These are phyloP conservation scores for Thelonectria olida DNA, from an alignment of 2,329 filamentous ascomycete genomes.

Conservation along the genomic window DNA sequence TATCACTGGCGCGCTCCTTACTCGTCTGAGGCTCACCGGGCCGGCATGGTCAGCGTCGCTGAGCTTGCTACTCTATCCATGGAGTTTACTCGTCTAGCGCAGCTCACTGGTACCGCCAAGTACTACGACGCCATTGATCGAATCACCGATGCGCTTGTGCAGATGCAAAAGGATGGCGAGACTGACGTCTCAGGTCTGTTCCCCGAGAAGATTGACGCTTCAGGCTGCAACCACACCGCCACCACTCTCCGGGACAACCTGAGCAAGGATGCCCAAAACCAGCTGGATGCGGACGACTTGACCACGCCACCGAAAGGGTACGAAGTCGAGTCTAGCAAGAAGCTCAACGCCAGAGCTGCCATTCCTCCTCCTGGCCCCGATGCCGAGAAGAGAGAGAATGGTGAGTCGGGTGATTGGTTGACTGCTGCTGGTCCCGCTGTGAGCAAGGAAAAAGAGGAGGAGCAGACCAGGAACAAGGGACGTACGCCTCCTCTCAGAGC, in stretches of 20 bases:
- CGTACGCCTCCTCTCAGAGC: constrained; percentile 45
- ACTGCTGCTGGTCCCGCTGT: neutral
- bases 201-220: constrained; percentile 79
- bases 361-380: neutral
- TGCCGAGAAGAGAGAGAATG: neutral
- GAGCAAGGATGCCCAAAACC: constrained; percentile 48
- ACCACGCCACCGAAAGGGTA: constrained; percentile 42
- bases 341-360: neutral
- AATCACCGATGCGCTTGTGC: constrained; percentile 82
- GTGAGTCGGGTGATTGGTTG: constrained; percentile 1
- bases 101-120: constrained; percentile 81
- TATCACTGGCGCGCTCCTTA: constrained; percentile 79
- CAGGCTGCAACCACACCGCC: constrained; percentile 75
- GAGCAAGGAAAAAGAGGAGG: neutral
- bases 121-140: constrained; percentile 92
- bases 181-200: constrained; percentile 83
- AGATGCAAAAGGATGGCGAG: constrained; percentile 70
- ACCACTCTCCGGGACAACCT: constrained; percentile 40
- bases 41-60: constrained; percentile 66
- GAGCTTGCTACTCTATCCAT: constrained; percentile 83
- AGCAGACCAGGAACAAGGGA: neutral
- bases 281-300: constrained; percentile 45
- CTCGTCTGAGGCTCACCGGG: constrained; percentile 70
- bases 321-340: constrained; percentile 11
- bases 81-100: constrained; percentile 89